Percentiles rank a stretch among this genome's conserved stretches.
Conservation (phyloP, 768 basidiomycete species). For the Neoboletus brunneissimus region DNA sequence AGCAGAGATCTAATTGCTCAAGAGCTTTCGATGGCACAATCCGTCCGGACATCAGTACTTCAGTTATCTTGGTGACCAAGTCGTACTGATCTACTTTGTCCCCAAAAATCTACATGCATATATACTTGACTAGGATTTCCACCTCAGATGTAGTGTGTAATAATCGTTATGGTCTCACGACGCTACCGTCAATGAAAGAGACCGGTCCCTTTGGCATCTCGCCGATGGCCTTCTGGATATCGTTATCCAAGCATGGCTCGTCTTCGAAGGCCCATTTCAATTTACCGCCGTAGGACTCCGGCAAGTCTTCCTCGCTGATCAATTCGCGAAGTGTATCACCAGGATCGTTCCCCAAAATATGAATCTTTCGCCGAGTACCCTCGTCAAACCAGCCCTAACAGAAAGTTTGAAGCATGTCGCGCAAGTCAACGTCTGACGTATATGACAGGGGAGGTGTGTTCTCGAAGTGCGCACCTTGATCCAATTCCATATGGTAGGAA, state of each 20-base stretch:
- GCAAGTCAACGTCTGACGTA: background rate
- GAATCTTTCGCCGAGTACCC: conserved; percentile 73
- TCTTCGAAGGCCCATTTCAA: conserved; percentile 70
- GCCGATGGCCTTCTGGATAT: conserved; percentile 43
- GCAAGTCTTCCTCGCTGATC: conserved; percentile 50
- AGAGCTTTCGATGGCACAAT: background rate
- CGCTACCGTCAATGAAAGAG: conserved; percentile 46
- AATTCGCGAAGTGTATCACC: conserved; percentile 50
- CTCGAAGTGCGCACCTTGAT: conserved; percentile 51
- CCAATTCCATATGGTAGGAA: conserved; percentile 83
- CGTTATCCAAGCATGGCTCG: conserved; percentile 61
- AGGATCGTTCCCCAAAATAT: conserved; percentile 64
- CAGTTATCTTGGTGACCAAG: no score
- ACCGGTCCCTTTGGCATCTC: conserved; percentile 56
- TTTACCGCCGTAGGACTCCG: conserved; percentile 69
- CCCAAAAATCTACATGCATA: no score
- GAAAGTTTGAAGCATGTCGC: background rate
- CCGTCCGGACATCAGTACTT: no score
- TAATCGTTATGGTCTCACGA: conserved; percentile 24
- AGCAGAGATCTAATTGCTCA: conserved; percentile 11
- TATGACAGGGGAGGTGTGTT: no score
- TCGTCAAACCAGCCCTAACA: conserved; percentile 75
- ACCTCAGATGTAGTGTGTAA: no score
- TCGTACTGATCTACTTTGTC: background rate
- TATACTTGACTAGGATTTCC: background rate